phyloP scores from a whole-genome alignment of 352 stramenopile species.

The Phytophthora pistaciae region DNA sequence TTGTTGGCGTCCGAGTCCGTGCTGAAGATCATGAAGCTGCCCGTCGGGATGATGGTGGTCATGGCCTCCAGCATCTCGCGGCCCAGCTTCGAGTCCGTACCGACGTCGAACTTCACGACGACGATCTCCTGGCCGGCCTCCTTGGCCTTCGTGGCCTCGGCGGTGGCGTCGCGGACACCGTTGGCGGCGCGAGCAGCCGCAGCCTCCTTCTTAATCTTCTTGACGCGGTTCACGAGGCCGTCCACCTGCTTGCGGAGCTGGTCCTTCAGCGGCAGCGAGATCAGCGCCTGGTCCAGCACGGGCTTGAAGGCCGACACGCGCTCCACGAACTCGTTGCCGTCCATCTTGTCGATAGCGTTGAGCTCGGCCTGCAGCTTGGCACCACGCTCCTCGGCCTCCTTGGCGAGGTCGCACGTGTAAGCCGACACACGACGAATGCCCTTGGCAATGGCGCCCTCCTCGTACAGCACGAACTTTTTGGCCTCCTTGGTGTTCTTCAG shows the following conservation, averaged over 20 bases:
- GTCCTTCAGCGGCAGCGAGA: constrained; percentile 93
- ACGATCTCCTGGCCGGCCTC: constrained; percentile 75
- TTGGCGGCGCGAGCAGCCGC: constrained; percentile 74
- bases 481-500: constrained; percentile 97
- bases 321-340: constrained; percentile 83
- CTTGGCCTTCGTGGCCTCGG: constrained; percentile 65
- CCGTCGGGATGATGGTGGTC: constrained; percentile 73
- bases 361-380: constrained; percentile 83
- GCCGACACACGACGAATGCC: constrained; percentile 97
- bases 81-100: constrained; percentile 95
- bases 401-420: constrained; percentile 92
- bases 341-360: constrained; percentile 78
- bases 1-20: constrained; percentile 93
- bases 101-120: constrained; percentile 93
- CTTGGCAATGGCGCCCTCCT: constrained; percentile 97
- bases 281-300: constrained; percentile 88
- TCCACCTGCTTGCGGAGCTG: constrained; percentile 80
- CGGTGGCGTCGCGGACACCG: constrained; percentile 67
- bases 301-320: constrained; percentile 93
- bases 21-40: constrained; percentile 95
- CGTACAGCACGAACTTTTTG: constrained; percentile 97
- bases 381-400: constrained; percentile 88
- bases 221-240: constrained; percentile 75
- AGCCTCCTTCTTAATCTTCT: constrained; percentile 85
- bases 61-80: constrained; percentile 96